phyloP scores from a whole-genome alignment of 768 basidiomycete genomes.

The Boletus tylopilopsis region DNA sequence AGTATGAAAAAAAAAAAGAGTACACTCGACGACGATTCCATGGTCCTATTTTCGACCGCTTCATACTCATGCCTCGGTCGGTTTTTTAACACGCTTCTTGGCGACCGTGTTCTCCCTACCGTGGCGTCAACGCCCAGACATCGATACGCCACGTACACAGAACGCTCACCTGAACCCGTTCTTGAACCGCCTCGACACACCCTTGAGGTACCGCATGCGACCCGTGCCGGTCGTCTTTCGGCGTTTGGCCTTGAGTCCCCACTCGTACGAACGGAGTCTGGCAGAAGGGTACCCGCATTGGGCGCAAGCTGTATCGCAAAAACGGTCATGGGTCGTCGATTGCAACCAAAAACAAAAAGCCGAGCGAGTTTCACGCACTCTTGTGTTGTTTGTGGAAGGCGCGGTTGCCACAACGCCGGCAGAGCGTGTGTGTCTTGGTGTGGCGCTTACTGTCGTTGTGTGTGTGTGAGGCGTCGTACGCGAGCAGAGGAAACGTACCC shows the following conservation, averaged over 20 bases:
- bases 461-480: too few relatives aligned
- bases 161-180: slow-evolving; percentile 83
- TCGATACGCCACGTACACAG: not conserved
- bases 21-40: slow-evolving; percentile 7
- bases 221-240: slow-evolving; percentile 99
- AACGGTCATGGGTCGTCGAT: too few relatives aligned
- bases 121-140: not conserved
- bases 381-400: slow-evolving; percentile 99
- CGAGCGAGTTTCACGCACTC: too few relatives aligned
- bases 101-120: slow-evolving; percentile 86
- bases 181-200: slow-evolving; percentile 94
- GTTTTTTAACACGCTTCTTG: slow-evolving; percentile 72
- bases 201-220: slow-evolving; percentile 90
- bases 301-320: slow-evolving; percentile 79
- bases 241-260: slow-evolving; percentile 99
- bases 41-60: not conserved
- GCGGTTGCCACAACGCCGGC: slow-evolving; percentile 93
- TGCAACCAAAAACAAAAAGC: too few relatives aligned
- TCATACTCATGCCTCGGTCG: slow-evolving; percentile 43
- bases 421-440: slow-evolving; percentile 95
- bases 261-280: slow-evolving; percentile 93
- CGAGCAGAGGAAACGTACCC: slow-evolving; percentile 53
- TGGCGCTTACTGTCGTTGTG: slow-evolving; percentile 88
- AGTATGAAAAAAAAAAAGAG: slow-evolving; percentile 9
- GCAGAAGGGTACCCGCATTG: slow-evolving; percentile 97